These are phyloP conservation scores for Arabidopsis hybrid DNA, from an alignment of 441 rosid species.

Conservation along the genomic window DNA sequence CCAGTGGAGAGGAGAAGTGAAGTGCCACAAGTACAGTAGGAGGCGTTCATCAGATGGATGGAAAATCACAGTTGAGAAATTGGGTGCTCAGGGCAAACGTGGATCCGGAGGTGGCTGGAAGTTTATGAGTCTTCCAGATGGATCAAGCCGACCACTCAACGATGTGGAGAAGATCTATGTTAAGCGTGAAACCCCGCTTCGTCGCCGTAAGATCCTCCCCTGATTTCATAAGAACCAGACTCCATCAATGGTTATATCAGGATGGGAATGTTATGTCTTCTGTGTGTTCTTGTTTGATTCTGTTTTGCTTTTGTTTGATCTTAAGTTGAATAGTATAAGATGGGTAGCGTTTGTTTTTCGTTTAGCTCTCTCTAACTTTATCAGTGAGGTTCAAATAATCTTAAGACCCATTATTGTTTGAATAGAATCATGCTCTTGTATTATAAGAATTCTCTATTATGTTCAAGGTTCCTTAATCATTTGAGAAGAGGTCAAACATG, in stretches of 20 bases:
- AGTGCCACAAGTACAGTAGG: slow-evolving; percentile 85
- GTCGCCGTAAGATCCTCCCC: slow-evolving; percentile 75
- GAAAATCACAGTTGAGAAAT: slow-evolving; percentile 82
- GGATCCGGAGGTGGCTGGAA: slow-evolving; percentile 95
- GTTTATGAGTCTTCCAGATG: slow-evolving; percentile 86
- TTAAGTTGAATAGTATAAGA: slow-evolving; percentile 35
- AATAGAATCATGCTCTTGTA: background rate
- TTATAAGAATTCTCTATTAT: background rate
- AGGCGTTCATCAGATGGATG: slow-evolving; percentile 77
- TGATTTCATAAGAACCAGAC: slow-evolving; percentile 43
- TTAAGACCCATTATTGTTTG: slow-evolving; percentile 2
- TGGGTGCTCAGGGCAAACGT: slow-evolving; percentile 76
- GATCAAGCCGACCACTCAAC: slow-evolving; percentile 79
- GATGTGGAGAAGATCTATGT: slow-evolving; percentile 84
- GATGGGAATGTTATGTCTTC: slow-evolving; percentile 15
- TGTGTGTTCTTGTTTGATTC: slow-evolving; percentile 26
- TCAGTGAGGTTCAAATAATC: slow-evolving; percentile 37
- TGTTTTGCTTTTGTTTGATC: slow-evolving; percentile 25
- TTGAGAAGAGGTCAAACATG: background rate
- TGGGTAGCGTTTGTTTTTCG: slow-evolving; percentile 29
- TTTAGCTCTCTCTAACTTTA: slow-evolving; percentile 29
- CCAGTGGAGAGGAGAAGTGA: slow-evolving; percentile 78
- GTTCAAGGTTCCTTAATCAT: background rate
- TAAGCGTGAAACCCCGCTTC: slow-evolving; percentile 81
- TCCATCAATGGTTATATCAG: slow-evolving; percentile 21